These are phyloP conservation scores for Anisodus tanguticus DNA, from an alignment of 257 asterid species.

Conservation along the genomic window DNA sequence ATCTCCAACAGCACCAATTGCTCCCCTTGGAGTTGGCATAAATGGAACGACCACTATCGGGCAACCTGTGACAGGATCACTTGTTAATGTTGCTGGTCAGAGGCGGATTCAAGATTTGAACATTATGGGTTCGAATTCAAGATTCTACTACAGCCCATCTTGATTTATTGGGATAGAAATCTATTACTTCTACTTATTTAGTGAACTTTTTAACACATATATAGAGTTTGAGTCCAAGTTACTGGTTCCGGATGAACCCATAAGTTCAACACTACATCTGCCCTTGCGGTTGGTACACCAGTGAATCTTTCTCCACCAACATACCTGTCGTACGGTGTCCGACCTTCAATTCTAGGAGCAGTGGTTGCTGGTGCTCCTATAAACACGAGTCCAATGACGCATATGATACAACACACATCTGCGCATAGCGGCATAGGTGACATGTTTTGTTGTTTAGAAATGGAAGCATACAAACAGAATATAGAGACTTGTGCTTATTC, in stretches of 20 bases:
- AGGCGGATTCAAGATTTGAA: not conserved
- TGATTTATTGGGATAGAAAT: not conserved
- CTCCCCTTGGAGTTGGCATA: constrained; percentile 52
- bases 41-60: constrained; percentile 68
- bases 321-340: constrained; percentile 59
- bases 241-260: not conserved
- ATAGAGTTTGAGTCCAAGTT: not conserved
- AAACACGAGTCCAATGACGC: constrained; percentile 51
- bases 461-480: constrained; percentile 22
- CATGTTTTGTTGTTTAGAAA: not conserved
- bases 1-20: constrained; percentile 41
- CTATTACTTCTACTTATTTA: not conserved
- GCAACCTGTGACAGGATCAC: constrained; percentile 74
- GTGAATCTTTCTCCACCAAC: constrained; percentile 35
- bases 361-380: constrained; percentile 57
- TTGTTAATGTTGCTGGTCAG: constrained; percentile 73
- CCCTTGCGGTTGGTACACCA: constrained; percentile 70
- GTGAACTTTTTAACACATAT: constrained; percentile 44
- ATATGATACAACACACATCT: constrained; percentile 56
- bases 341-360: constrained; percentile 52
- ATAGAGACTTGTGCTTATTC: not conserved
- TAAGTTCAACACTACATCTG: not conserved
- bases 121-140: not conserved
- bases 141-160: constrained; percentile 43
- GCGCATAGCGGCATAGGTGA: constrained; percentile 58